phyloP scores from a whole-genome alignment of 2,329 filamentous ascomycete species.

The Hymenoscyphus linearis region DNA sequence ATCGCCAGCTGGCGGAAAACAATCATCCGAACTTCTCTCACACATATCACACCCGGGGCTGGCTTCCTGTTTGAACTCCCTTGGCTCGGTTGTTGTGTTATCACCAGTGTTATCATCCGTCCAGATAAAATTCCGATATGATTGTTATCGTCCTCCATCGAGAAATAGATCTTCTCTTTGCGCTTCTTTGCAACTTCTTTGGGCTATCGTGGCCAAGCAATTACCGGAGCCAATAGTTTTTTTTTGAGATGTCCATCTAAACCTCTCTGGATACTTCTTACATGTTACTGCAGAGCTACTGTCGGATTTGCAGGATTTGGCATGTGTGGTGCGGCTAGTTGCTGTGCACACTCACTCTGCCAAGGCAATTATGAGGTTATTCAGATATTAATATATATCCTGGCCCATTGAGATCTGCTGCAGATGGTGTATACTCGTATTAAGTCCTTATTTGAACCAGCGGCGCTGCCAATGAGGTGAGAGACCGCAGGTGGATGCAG shows the following conservation, averaged over 20 bases:
- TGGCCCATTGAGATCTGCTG: background rate
- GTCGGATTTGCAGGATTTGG: background rate
- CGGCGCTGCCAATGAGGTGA: background rate
- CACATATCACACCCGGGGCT: constrained; percentile 12
- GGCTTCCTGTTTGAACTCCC: constrained; percentile 19
- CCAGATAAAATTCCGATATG: background rate
- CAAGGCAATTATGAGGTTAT: background rate
- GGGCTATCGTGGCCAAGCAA: background rate
- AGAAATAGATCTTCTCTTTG: background rate
- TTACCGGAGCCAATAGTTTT: background rate
- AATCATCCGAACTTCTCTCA: constrained; percentile 16
- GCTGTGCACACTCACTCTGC: background rate
- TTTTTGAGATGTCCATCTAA: background rate
- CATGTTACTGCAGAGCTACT: background rate
- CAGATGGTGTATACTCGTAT: background rate
- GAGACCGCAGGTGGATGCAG: background rate
- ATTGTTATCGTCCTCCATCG: background rate
- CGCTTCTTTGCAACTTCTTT: background rate
- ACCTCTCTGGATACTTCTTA: background rate
- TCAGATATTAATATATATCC: constrained; percentile 3
- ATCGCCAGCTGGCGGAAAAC: constrained; percentile 10
- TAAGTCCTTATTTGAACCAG: background rate
- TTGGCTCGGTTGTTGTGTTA: constrained; percentile 15
- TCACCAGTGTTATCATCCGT: background rate
- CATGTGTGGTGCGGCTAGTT: background rate